Evolutionary conservation across 164 flowering plant genomes (phyloP), one percentile per base, ranked within the genome.

Genomic region (Sextonia rubra): DNA sequence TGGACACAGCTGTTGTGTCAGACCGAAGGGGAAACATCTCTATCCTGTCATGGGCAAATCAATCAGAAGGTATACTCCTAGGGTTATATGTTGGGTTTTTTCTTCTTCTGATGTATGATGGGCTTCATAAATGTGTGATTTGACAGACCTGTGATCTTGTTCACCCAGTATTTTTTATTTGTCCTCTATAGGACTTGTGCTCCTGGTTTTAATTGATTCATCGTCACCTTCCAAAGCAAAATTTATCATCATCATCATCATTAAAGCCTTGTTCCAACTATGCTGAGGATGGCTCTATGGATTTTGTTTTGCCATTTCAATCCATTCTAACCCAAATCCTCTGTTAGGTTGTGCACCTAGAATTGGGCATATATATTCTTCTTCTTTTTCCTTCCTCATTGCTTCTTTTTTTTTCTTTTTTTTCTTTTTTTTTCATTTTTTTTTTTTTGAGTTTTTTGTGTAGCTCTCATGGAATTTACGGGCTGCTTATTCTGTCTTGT

Each of bases 21-120:
- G 97, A 95, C 82, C 90, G 99, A 20, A 86, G 85, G 76, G 97
- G 99, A 69, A 86, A 82, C 78, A 80, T 95, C 78, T 87, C 91
- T 80, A 83, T 89, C 30, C 80, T 95, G 69, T 91, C 97, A 24
- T 78, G 81, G 75, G 75, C 86, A 66, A 84, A 78, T 79, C 76
- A 74, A 68, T 77, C 76, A 64, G 97, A 90, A 83, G 93, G 97
- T 90, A 73, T 67, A 29, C 12, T 24, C 0, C 9, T 1, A 37
- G 1, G 44, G 44, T 37, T 37, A 37, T 37, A 37, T 32, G 44
- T 37, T 0, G 60, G 2, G 12, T 37, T 37, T 37, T 9, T 7
- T 37, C 8, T 37, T 37, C 44, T 37, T 37, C 44, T 37, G 11
- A 37, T 37, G 44, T 37, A 37, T 37, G 44, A 37, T 37, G 44